These are phyloP conservation scores for Lactarius hengduanensis DNA, from an alignment of 768 basidiomycete species.

Conservation along the genomic window DNA sequence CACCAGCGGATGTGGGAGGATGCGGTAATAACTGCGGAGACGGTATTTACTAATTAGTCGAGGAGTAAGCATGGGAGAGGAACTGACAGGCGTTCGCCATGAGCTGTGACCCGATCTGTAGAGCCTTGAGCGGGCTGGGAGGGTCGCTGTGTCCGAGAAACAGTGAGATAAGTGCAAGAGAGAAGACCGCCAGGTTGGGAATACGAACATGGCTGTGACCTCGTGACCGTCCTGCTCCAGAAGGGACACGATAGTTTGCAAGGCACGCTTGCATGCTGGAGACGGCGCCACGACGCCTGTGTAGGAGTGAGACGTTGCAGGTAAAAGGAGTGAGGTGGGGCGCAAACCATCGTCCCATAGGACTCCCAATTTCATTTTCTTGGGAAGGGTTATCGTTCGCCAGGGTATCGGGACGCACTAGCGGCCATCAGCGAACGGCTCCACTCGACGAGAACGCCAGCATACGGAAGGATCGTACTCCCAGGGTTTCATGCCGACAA, in stretches of 20 bases:
- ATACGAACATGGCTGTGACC: conserved; percentile 49
- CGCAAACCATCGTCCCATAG: conserved; percentile 54
- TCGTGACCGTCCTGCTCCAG: conserved; percentile 49
- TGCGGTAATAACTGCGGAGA: conserved; percentile 33
- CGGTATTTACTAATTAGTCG: background rate
- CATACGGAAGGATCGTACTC: conserved; percentile 55
- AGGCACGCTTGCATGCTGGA: conserved; percentile 57
- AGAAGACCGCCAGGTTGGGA: background rate
- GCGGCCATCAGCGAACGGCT: background rate
- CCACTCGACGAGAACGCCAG: background rate
- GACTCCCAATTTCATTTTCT: conserved; percentile 23
- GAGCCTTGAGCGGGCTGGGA: conserved; percentile 50
- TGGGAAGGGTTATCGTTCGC: conserved; percentile 30
- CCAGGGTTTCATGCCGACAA: conserved; percentile 63
- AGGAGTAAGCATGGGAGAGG: conserved; percentile 28
- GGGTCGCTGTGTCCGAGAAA: conserved; percentile 36
- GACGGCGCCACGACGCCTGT: conserved; percentile 58
- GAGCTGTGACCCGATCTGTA: conserved; percentile 52
- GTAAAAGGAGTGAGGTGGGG: background rate
- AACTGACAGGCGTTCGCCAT: conserved; percentile 49
- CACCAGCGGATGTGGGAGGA: conserved; percentile 28
- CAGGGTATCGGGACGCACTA: conserved; percentile 40
- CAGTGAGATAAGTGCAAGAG: background rate
- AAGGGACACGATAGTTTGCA: conserved; percentile 45
- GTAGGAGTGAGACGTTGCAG: background rate